Conservation (phyloP, 768 basidiomycete species). For the Kwoniella pini region DNA sequence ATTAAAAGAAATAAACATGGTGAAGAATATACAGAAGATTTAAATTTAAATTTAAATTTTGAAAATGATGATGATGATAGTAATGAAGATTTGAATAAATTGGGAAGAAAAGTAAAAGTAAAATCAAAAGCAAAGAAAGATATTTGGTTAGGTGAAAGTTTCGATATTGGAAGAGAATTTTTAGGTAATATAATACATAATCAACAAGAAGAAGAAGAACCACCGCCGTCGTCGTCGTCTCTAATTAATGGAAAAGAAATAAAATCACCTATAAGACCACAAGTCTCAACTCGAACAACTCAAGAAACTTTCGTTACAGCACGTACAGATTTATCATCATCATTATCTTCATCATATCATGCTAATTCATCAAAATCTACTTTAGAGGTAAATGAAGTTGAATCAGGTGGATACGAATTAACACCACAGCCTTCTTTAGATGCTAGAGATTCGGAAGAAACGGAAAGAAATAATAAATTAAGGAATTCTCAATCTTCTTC, state of each 20-base stretch:
- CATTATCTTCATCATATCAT: not conserved
- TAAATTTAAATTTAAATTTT: constrained; percentile 11
- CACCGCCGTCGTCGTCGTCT: constrained; percentile 4
- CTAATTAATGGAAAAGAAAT: no score
- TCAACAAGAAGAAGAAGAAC: not conserved
- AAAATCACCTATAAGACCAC: no score
- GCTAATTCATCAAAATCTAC: constrained; percentile 16
- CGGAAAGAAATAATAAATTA: not conserved
- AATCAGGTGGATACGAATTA: not conserved
- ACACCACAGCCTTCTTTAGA: constrained; percentile 5
- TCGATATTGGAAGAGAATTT: constrained; percentile 49
- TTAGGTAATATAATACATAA: not conserved
- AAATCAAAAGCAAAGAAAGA: constrained; percentile 34
- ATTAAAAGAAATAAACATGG: constrained; percentile 8
- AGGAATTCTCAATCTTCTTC: constrained; percentile 31
- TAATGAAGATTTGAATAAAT: constrained; percentile 14
- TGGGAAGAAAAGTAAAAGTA: not conserved
- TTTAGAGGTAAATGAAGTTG: constrained; percentile 3
- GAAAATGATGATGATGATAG: constrained; percentile 15
- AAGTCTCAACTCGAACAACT: constrained; percentile 26
- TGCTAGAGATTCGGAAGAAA: not conserved
- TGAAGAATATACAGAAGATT: constrained; percentile 11
- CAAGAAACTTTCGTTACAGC: constrained; percentile 49
- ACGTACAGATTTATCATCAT: constrained; percentile 26
- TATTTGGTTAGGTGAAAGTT: constrained; percentile 50